Evolutionary conservation across 495 filamentous ascomycete species (phyloP).

Genomic region (Hypoxylon fuscum): DNA sequence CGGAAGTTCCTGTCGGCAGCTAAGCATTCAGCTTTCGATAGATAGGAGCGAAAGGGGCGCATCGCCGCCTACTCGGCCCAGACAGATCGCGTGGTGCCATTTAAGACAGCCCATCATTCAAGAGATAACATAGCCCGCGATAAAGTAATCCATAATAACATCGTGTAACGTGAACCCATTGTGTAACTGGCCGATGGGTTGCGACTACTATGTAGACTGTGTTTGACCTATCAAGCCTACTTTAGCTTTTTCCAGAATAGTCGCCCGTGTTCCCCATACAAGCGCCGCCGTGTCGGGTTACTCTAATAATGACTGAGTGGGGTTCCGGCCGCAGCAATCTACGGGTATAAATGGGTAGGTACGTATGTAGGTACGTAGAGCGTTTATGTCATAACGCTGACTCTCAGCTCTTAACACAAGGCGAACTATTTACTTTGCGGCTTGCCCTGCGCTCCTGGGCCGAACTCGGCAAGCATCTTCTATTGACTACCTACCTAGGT

Average conservation of each 20-base stretch:
- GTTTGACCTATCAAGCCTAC: neutral
- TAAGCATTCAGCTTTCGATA: neutral
- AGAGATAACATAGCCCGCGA: slow-evolving; percentile 5
- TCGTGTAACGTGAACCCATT: slow-evolving; percentile 18
- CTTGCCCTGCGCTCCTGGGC: too few relatives aligned
- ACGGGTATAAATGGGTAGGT: too few relatives aligned
- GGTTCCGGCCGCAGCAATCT: neutral
- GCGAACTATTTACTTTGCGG: neutral
- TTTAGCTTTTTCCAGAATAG: slow-evolving; percentile 8
- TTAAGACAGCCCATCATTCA: neutral
- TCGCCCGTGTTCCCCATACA: neutral
- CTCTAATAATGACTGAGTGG: neutral
- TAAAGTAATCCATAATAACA: neutral
- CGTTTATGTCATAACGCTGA: neutral
- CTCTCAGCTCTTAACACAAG: neutral
- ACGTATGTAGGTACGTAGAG: neutral
- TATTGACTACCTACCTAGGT: too few relatives aligned
- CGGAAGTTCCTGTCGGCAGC: slow-evolving; percentile 5
- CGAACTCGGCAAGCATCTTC: neutral
- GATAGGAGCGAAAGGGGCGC: neutral
- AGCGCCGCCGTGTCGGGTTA: slow-evolving; percentile 8
- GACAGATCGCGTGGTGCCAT: too few relatives aligned
- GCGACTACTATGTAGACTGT: too few relatives aligned
- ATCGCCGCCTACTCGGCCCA: neutral
- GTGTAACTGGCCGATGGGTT: slow-evolving; percentile 20